Evolutionary conservation across 2,329 filamentous ascomycete genomes (phyloP).

Genomic region (Aschersonia sp.): DNA sequence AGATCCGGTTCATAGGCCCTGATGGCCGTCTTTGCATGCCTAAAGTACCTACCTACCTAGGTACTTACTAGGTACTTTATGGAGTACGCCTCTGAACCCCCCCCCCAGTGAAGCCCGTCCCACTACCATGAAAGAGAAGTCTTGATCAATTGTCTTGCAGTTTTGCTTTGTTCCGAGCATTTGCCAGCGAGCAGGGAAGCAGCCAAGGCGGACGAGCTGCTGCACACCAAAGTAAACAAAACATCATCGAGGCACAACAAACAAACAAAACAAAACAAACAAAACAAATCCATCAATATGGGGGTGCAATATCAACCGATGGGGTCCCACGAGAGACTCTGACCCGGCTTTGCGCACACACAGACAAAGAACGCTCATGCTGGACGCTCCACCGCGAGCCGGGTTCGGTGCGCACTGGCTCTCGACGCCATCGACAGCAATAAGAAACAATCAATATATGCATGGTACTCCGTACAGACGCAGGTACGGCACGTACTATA

Average conservation of each 20-base stretch:
- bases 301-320: background rate
- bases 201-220: background rate
- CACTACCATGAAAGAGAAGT: too few species aligned
- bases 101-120: too few species aligned
- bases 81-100: too few species aligned
- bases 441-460: too few species aligned
- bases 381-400: background rate
- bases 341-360: background rate
- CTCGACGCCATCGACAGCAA: background rate
- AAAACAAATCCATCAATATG: background rate
- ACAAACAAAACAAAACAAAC: background rate
- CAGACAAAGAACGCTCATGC: background rate
- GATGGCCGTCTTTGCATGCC: background rate
- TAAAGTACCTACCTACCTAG: background rate
- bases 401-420: too few species aligned
- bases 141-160: too few species aligned
- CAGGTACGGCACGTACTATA: background rate
- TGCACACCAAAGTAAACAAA: background rate
- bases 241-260: background rate
- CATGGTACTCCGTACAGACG: background rate
- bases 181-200: background rate
- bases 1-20: background rate
- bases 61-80: background rate
- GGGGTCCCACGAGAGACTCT: too few species aligned
- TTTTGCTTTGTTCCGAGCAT: background rate